phyloP scores from a whole-genome alignment of 2,329 filamentous ascomycete genomes.

The Monosporascus cannonballus region DNA sequence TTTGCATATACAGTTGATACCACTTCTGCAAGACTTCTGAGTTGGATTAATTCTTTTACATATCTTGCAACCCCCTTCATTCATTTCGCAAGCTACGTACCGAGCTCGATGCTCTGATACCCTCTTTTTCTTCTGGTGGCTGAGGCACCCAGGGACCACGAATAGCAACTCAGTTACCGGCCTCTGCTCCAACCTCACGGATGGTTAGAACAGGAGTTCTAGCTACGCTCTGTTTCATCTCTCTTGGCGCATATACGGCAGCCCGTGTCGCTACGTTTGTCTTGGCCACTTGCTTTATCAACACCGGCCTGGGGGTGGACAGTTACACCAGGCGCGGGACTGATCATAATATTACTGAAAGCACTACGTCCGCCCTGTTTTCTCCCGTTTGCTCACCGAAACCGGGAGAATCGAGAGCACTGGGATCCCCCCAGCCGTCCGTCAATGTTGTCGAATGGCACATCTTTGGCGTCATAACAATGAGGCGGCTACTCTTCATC shows the following conservation, averaged over 20 bases:
- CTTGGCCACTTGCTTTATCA: neutral
- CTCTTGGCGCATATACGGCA: no score
- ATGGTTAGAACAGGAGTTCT: neutral
- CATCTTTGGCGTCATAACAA: no score
- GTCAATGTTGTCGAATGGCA: no score
- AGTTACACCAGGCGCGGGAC: neutral
- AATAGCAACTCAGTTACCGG: neutral
- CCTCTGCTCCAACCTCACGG: neutral
- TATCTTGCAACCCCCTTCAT: constrained; percentile 5
- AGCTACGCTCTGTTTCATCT: neutral
- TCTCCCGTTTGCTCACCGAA: neutral
- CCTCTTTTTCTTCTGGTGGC: neutral
- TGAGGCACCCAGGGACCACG: neutral
- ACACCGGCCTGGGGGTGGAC: neutral
- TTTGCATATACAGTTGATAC: constrained; percentile 20
- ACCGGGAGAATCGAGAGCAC: no score
- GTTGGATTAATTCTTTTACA: constrained; percentile 5
- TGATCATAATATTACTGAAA: neutral
- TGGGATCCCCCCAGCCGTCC: no score
- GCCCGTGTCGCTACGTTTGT: no score
- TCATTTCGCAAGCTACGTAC: neutral
- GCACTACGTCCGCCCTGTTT: constrained; percentile 1
- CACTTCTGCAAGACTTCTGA: constrained; percentile 8
- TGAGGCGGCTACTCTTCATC: no score
- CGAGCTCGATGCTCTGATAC: neutral